Percentiles rank a stretch among this genome's conserved stretches.
phyloP scores from a whole-genome alignment of 139 green algal species.

The Astrephomene gubernaculifera region DNA sequence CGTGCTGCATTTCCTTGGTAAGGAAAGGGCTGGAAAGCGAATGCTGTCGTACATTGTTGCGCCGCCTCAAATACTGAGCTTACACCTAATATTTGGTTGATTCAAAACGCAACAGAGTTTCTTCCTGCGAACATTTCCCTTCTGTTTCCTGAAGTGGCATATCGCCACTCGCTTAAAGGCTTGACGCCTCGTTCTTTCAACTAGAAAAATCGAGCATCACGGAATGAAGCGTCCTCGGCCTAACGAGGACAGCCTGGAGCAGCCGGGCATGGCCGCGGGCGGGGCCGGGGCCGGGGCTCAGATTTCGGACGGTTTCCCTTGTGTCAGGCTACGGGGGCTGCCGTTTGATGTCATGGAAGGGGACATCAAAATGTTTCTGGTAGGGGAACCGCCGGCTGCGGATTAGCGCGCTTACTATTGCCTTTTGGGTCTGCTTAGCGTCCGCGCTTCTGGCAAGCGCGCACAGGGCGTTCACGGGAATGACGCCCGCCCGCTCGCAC shows the following conservation, averaged over 20 bases:
- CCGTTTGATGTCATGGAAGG: conserved; percentile 84
- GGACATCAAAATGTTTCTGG: conserved; percentile 84
- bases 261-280: conserved; percentile 32
- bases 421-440: background rate
- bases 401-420: conserved; percentile 16
- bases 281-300: conserved; percentile 19
- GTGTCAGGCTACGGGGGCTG: conserved; percentile 79
- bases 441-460: background rate
- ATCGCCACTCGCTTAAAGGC: too few relatives aligned
- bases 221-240: conserved; percentile 32
- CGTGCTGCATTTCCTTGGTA: too few relatives aligned
- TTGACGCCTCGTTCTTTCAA: background rate
- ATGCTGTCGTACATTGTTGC: too few relatives aligned
- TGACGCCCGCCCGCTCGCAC: conserved; percentile 14
- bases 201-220: background rate
- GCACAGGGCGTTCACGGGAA: background rate
- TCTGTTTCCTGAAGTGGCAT: too few relatives aligned
- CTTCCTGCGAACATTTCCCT: too few relatives aligned
- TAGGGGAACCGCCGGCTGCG: conserved; percentile 51
- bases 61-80: too few relatives aligned
- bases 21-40: too few relatives aligned
- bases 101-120: too few relatives aligned
- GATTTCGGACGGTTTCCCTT: conserved; percentile 65
- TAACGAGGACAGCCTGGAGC: conserved; percentile 33
- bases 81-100: too few relatives aligned